These are phyloP conservation scores for Ramularia endophylla DNA, from an alignment of 2,329 filamentous ascomycete species.

Conservation along the genomic window DNA sequence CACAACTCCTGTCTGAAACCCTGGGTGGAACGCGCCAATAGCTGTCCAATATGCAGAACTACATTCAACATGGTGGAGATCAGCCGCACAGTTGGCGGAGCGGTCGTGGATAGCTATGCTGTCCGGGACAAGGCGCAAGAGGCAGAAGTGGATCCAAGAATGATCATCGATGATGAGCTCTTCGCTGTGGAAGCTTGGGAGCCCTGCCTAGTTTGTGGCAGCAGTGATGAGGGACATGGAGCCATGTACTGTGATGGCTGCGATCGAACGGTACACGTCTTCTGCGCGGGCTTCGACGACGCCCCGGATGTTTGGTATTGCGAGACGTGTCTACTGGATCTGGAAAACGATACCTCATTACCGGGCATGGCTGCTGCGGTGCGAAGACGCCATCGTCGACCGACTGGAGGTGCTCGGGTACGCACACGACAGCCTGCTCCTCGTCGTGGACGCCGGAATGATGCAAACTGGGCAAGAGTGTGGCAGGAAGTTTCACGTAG, in stretches of 20 bases:
- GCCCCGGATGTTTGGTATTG: slow-evolving; percentile 69
- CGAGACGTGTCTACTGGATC: slow-evolving; percentile 59
- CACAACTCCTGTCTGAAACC: slow-evolving; percentile 89
- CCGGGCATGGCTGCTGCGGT: slow-evolving; percentile 22
- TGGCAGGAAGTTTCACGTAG: slow-evolving; percentile 88
- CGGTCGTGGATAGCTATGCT: slow-evolving; percentile 53
- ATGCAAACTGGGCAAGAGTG: slow-evolving; percentile 64
- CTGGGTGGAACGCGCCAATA: slow-evolving; percentile 96
- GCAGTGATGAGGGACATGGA: slow-evolving; percentile 72
- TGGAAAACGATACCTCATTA: slow-evolving; percentile 25
- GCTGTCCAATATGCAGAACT: slow-evolving; percentile 92
- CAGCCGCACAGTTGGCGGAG: slow-evolving; percentile 65
- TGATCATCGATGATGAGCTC: slow-evolving; percentile 61
- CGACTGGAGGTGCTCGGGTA: slow-evolving; percentile 1
- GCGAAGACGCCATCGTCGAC: slow-evolving; percentile 22
- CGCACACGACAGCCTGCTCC: slow-evolving; percentile 11
- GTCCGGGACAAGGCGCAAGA: slow-evolving; percentile 84
- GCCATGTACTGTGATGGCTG: slow-evolving; percentile 89
- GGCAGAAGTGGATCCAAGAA: slow-evolving; percentile 77
- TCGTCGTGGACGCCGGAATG: slow-evolving; percentile 32
- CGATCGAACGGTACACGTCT: slow-evolving; percentile 82
- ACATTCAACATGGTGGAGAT: slow-evolving; percentile 87
- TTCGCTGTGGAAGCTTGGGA: slow-evolving; percentile 55
- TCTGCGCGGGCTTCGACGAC: slow-evolving; percentile 76
- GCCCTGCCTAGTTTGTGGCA: slow-evolving; percentile 80